Percentiles rank a stretch among this genome's conserved stretches.
Conservation (phyloP, 768 basidiomycete genomes). For the Pisolithus tinctorius region DNA sequence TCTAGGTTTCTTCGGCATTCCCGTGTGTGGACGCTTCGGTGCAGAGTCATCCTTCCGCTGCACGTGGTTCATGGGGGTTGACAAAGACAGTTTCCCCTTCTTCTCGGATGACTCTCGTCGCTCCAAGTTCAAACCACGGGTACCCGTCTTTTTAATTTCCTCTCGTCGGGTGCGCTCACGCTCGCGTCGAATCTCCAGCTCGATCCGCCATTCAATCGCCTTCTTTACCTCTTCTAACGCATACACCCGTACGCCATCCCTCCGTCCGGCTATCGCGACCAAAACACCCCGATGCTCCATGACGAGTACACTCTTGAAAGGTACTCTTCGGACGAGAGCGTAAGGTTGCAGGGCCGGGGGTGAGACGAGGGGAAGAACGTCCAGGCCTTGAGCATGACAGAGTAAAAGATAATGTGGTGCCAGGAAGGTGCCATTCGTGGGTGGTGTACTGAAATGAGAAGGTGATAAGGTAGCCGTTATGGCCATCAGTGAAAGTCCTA, state of each 20-base stretch:
- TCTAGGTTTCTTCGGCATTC: constrained; percentile 19
- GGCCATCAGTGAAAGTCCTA: constrained; percentile 65
- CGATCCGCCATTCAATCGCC: constrained; percentile 83
- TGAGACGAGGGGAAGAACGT: constrained; percentile 72
- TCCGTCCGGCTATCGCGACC: constrained; percentile 82
- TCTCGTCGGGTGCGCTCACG: constrained; percentile 66
- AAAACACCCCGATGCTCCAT: constrained; percentile 90
- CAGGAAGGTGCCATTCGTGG: constrained; percentile 72
- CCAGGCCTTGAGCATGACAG: constrained; percentile 81
- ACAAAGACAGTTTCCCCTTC: constrained; percentile 40
- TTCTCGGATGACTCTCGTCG: constrained; percentile 42
- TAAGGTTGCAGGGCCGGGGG: constrained; percentile 75
- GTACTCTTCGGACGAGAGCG: constrained; percentile 72
- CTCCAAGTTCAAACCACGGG: constrained; percentile 29
- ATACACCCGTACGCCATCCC: constrained; percentile 85
- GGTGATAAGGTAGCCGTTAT: constrained; percentile 65
- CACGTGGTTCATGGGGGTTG: constrained; percentile 35
- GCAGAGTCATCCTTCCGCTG: constrained; percentile 14
- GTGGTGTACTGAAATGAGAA: constrained; percentile 72
- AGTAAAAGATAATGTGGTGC: constrained; percentile 76
- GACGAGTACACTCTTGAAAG: constrained; percentile 82
- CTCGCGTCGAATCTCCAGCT: constrained; percentile 70
- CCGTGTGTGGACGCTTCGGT: constrained; percentile 13
- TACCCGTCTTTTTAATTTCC: constrained; percentile 47
- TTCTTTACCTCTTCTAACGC: constrained; percentile 82